Evolutionary conservation across 1,139 yeast genomes (phyloP).

Genomic region (Pichia sp.): DNA sequence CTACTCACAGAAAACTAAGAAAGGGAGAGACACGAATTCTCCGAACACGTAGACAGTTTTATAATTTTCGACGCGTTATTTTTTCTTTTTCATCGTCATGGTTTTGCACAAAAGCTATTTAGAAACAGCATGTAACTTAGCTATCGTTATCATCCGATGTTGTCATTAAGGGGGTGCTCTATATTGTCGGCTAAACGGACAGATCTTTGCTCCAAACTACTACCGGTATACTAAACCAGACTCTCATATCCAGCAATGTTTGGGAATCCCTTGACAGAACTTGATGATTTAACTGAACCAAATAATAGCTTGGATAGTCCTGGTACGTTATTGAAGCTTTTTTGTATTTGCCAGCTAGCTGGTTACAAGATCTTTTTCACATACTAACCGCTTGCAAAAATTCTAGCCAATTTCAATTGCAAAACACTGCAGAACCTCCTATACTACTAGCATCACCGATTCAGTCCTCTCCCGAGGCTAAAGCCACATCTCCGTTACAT

Average conservation of each 20-base stretch:
- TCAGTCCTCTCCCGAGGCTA: constrained; percentile 19
- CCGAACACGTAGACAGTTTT: background rate
- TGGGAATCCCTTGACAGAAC: too few species aligned
- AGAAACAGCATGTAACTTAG: background rate
- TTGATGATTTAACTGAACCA: too few species aligned
- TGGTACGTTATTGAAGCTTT: too few species aligned
- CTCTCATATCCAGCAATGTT: too few species aligned
- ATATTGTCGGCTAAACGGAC: too few species aligned
- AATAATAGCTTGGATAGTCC: too few species aligned
- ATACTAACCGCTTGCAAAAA: background rate
- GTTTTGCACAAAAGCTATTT: background rate
- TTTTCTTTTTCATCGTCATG: background rate
- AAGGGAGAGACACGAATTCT: background rate
- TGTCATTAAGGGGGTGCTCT: too few species aligned
- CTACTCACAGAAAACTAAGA: constrained; percentile 3
- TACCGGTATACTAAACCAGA: too few species aligned
- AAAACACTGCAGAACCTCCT: background rate
- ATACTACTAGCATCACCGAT: background rate
- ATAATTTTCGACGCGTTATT: background rate
- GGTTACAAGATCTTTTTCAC: too few species aligned
- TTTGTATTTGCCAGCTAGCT: too few species aligned
- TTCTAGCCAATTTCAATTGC: background rate
- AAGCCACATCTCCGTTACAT: constrained; percentile 27
- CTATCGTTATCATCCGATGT: background rate
- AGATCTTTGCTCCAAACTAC: too few species aligned